Conservation (phyloP, 2,329 filamentous ascomycete species). For the Fusarium napiforme region DNA sequence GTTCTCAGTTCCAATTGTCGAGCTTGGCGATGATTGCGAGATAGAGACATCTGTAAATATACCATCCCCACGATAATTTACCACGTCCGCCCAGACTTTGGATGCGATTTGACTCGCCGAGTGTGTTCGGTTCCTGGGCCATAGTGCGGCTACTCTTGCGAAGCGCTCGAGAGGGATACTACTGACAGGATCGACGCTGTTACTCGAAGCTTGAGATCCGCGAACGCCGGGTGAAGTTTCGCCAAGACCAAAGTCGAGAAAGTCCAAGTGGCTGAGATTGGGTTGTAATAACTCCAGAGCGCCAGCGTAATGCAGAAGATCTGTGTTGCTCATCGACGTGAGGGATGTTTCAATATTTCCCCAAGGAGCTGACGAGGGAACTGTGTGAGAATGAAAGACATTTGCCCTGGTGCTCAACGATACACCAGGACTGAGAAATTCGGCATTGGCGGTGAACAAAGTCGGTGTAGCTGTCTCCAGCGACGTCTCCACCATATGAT, state of each 20-base stretch:
- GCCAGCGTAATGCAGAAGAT: neutral
- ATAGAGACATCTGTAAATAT: neutral
- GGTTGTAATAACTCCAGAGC: neutral
- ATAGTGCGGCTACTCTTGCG: neutral
- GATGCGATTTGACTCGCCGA: neutral
- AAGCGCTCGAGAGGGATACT: neutral
- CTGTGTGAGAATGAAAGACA: neutral
- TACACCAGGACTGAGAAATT: neutral
- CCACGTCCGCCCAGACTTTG: neutral
- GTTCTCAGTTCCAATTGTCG: neutral
- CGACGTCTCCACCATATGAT: neutral
- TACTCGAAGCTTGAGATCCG: neutral
- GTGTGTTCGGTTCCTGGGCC: neutral
- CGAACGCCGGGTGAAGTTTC: fast-evolving
- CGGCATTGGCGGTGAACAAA: neutral
- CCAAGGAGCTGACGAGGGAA: fast-evolving
- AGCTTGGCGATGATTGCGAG: neutral
- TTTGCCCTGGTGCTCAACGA: neutral
- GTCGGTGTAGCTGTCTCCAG: neutral
- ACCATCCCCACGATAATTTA: neutral
- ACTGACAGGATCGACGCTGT: neutral
- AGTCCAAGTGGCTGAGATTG: neutral
- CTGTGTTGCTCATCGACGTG: neutral
- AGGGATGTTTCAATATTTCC: neutral
- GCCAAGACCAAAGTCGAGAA: neutral